Evolutionary conservation across 805 yeast genomes (phyloP), one percentile per base, ranked within the genome.

Genomic region (Schwanniomyces sp.): DNA sequence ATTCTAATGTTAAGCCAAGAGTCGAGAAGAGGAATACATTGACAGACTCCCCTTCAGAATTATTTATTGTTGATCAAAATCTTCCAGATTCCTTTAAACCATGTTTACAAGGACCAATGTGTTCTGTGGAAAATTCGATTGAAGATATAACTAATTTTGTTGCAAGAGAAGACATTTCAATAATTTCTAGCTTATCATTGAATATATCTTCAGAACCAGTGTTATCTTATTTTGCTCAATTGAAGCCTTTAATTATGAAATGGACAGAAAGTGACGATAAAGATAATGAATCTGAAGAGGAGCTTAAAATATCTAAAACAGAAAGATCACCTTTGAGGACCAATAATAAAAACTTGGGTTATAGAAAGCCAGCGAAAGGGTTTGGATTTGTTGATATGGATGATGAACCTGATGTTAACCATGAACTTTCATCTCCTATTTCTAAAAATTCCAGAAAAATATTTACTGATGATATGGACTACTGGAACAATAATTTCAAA

Each of bases 301-400:
- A 39, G 7, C 21, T 5, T 7, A 25, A 10, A 24, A 18, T 8
- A 21, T 11, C 8, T 16, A 27, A 32, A 25, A 4, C 25, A 11
- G 18, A 40, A 26, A 9, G 36, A 29, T 5, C 25, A 21, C 8
- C 44, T 10, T 21, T n/a, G 7, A 24, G 32, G 32, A 40, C 18
- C 11, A 17, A 9, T 14, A 16, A 11, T 4, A 17, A 12, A 21
- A 25, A 12, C 6, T n/a, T 9, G 5, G 38, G 41, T 27, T 60
- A 60, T 42, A 36, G 29, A 6, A 62, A 55, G 41, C 67, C 68
- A 2, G 48, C 44, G 9, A 50, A 46, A 34, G 72, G 72, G 3
- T 67, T 64, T 49, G 72, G 72, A 1, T 67, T 54, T 46, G 44
- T 66, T 10, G 64, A 59, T 27, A 41, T 52, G 11, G 34, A 55